Evolutionary conservation across 2,329 filamentous ascomycete species (phyloP), one percentile per base, ranked within the genome.

Genomic region (Plenodomus biglobosus): DNA sequence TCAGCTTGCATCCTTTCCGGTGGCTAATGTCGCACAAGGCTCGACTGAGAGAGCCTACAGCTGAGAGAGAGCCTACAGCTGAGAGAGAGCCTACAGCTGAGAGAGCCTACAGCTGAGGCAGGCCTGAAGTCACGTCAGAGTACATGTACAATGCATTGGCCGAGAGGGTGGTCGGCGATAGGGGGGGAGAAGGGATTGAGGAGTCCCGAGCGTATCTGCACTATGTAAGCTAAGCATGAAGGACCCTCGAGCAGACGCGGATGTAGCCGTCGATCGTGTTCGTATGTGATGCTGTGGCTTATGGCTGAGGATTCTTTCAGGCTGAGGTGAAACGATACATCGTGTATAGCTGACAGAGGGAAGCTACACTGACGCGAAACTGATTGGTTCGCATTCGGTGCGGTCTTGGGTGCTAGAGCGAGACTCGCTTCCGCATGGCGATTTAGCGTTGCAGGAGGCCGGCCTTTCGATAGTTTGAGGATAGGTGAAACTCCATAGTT

Each of bases 171-270:
- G 46, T 55, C 42, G 48, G 50, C 44, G 56, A 53, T 44, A 49
- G 50, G 44, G 34, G 48, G 55, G 58, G 60, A 55, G 46, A 54
- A 56, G 53, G 53, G 50, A 15, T 11, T 53, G 60, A 50, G 58
- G 60, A 58, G 60, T 56, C 45, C 60, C 59, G 60, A 44, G 43
- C 45, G 51, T 49, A 50, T 48, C 40, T 43, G 38, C 47, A 50
- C 40, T 32, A 32, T 10, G 27, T 32, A 3, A 32, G 27, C 27
- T 32, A 32, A 32, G 27, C 13, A 6, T 7, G 13, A 11, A 3
- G 27, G 11, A 32, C 27, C 27, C 27, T 32, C 8, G 27, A 32
- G 27, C 13, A 32, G 13, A 15, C 27, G 46, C 42, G 37, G 45
- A 46, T 50, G 45, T 53, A 44, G 24, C 50, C 45, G 54, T 40